Percentiles rank a stretch among this genome's conserved stretches.
These are phyloP conservation scores for Myotisia sp. DNA, from an alignment of 2,329 filamentous ascomycete species.

Conservation along the genomic window DNA sequence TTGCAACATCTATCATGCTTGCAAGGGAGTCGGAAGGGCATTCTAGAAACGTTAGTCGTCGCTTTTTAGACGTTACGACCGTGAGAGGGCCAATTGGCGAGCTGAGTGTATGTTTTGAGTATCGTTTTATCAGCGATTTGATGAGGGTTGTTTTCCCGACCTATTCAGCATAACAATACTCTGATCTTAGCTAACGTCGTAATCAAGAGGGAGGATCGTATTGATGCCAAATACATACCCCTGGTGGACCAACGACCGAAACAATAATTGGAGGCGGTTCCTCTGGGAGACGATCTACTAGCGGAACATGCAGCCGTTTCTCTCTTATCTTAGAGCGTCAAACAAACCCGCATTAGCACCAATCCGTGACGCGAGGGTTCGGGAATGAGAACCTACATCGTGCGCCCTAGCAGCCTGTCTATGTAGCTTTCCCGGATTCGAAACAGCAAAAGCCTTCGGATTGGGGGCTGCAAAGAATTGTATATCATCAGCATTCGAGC, in stretches of 20 bases:
- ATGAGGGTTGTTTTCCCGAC: constrained; percentile 85
- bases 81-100: constrained; percentile 86
- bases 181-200: neutral
- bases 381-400: constrained; percentile 30
- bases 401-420: constrained; percentile 47
- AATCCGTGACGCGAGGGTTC: constrained; percentile 1
- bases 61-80: constrained; percentile 89
- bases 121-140: constrained; percentile 84
- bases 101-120: constrained; percentile 87
- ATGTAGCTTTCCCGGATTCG: constrained; percentile 65
- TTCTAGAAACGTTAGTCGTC: constrained; percentile 89
- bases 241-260: constrained; percentile 84
- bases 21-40: constrained; percentile 88
- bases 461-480: constrained; percentile 47
- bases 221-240: constrained; percentile 40
- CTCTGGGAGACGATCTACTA: constrained; percentile 88
- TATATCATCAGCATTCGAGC: constrained; percentile 1
- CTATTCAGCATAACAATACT: constrained; percentile 15
- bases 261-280: constrained; percentile 89
- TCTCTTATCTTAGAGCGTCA: constrained; percentile 81
- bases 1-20: constrained; percentile 91
- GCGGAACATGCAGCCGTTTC: constrained; percentile 87
- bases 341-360: constrained; percentile 10
- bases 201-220: too few species aligned
- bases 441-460: constrained; percentile 78